A percentile compares a stretch with the other conserved stretches of the same genome.
phyloP scores from a whole-genome alignment of 345 rosid species.

The Camelina hispida region DNA sequence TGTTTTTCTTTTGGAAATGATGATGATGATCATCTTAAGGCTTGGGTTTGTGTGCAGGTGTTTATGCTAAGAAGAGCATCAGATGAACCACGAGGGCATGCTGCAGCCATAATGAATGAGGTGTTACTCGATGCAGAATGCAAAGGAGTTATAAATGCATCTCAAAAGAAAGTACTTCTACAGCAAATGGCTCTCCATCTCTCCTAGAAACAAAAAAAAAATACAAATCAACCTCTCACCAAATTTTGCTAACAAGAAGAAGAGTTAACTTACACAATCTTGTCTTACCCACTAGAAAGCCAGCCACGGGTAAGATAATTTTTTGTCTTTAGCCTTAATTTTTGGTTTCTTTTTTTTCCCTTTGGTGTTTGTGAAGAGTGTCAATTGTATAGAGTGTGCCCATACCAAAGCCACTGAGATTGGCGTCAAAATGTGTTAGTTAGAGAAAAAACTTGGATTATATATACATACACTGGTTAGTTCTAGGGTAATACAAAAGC shows the following conservation, averaged over 20 bases:
- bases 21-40: background rate
- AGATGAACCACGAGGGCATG: slow-evolving; percentile 71
- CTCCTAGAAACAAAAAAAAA: slow-evolving; percentile 27
- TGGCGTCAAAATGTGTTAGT: slow-evolving; percentile 24
- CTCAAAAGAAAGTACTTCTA: slow-evolving; percentile 64
- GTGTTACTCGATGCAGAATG: slow-evolving; percentile 70
- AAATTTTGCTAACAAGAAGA: slow-evolving; percentile 45
- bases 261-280: slow-evolving; percentile 21
- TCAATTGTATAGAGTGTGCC: slow-evolving; percentile 42
- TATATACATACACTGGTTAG: slow-evolving; percentile 15
- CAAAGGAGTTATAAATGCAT: slow-evolving; percentile 66
- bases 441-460: slow-evolving; percentile 22
- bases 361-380: slow-evolving; percentile 35
- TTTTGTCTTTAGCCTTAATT: slow-evolving; percentile 15
- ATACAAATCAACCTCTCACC: slow-evolving; percentile 8
- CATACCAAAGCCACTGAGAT: slow-evolving; percentile 29
- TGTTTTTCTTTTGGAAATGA: too few species aligned
- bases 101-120: slow-evolving; percentile 70
- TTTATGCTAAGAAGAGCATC: slow-evolving; percentile 70
- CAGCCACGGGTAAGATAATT: slow-evolving; percentile 31
- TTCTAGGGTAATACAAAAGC: slow-evolving; percentile 20
- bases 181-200: slow-evolving; percentile 68
- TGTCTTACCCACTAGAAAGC: slow-evolving; percentile 35
- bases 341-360: background rate
- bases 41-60: slow-evolving; percentile 45